Percentiles rank a stretch among this genome's conserved stretches.
Evolutionary conservation across 768 basidiomycete species (phyloP).

Genomic region (Gautieria morchelliformis): DNA sequence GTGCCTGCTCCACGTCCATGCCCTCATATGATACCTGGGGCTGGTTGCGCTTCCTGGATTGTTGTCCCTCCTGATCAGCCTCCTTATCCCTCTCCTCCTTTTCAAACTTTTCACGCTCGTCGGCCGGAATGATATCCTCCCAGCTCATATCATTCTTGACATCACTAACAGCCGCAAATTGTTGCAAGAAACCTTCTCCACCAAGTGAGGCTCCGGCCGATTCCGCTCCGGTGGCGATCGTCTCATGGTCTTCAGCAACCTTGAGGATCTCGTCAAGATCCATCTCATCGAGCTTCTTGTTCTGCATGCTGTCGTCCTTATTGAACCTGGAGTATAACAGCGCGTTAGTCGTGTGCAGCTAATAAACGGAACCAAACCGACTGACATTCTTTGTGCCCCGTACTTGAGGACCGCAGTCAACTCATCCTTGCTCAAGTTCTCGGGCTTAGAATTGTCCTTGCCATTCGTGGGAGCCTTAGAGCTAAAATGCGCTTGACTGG

Average conservation of each 20-base stretch:
- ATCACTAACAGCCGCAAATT: slow-evolving; percentile 93
- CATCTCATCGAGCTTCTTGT: slow-evolving; percentile 96
- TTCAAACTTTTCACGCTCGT: slow-evolving; percentile 79
- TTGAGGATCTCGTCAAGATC: slow-evolving; percentile 97
- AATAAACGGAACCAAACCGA: slow-evolving; percentile 12
- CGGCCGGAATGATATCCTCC: slow-evolving; percentile 97
- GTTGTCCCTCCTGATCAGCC: slow-evolving; percentile 58
- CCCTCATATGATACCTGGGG: slow-evolving; percentile 87
- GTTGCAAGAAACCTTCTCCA: slow-evolving; percentile 91
- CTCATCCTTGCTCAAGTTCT: slow-evolving; percentile 91
- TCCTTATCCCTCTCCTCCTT: slow-evolving; percentile 70
- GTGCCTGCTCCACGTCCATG: slow-evolving; percentile 79
- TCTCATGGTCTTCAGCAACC: slow-evolving; percentile 95
- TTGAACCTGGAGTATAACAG: slow-evolving; percentile 60
- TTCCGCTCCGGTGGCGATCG: slow-evolving; percentile 69
- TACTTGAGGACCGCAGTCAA: slow-evolving; percentile 96
- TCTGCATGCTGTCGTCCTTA: slow-evolving; percentile 89
- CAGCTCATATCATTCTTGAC: slow-evolving; percentile 98
- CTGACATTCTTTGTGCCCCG: slow-evolving; percentile 94
- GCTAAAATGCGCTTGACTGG: slow-evolving; percentile 91
- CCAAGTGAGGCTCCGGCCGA: slow-evolving; percentile 91
- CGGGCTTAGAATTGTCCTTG: slow-evolving; percentile 66
- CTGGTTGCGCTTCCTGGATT: slow-evolving; percentile 67
- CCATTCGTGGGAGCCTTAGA: slow-evolving; percentile 52
- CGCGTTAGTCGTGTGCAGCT: slow-evolving; percentile 6